Evolutionary conservation across 768 basidiomycete species (phyloP), one percentile per base, ranked within the genome.

Genomic region (Trametes cingulata): DNA sequence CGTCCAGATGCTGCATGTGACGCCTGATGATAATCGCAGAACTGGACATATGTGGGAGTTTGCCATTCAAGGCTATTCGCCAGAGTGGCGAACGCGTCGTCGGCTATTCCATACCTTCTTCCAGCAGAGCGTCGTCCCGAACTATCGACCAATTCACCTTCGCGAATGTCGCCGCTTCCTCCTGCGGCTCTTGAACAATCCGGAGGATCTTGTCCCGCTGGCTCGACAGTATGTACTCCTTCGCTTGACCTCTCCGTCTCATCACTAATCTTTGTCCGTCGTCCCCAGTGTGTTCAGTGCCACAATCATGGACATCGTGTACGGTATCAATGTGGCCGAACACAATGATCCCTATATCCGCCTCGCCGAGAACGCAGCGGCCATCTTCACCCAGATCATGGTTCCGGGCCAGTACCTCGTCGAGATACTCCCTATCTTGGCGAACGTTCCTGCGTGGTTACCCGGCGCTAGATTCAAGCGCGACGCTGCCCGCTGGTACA

Each of bases 401-500:
- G 47, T 50, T 22, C 56, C 56, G 10, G 56, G 56, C 6, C 56
- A 36, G 27, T 57, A 49, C 25, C 3, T 57, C 12, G 56, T 49
- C 47, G 56, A 57, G 29, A 8, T 48, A 5, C n/a, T 48, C 12
- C 55, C 55, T 4, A 39, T 36, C 20, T 14, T 68, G 39, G 48
- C 54, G 24, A 40, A 64, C 25, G 22, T 67, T 4, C 69, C 66
- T 6, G 12, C 51, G 3, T 71, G 70, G 70, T 53, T 71, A 12
- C 69, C 70, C 12, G 69, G 69, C 13, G 65, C 68, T 12, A 36
- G 52, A 3, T 70, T 71, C 48, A 68, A 70, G 47, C 60, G 63
- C 10, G 45, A 63, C 17, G 67, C 67, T 6, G 5, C 22, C 9
- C 22, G 27, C 19, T 56, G 55, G 55, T n/a, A 17, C 27, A 22